Conservation (phyloP, 2,329 filamentous ascomycete genomes). For the Pseudogymnoascus sp. region DNA sequence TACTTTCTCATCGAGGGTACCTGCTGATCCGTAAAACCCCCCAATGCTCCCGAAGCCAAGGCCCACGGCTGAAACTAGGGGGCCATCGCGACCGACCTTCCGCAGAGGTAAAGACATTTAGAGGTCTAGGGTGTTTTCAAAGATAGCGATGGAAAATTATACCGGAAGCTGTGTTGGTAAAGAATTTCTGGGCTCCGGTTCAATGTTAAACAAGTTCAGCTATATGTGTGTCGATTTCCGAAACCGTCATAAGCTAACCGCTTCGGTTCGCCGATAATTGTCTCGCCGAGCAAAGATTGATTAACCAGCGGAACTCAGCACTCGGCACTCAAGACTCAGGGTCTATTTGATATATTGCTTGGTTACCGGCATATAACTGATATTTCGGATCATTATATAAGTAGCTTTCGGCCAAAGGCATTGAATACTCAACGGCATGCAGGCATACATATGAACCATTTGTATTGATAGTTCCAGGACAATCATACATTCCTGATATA, state of each 20-base stretch:
- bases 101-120: slow-evolving; percentile 14
- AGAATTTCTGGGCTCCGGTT: no score
- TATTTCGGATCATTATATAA: no score
- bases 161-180: not conserved
- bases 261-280: not conserved
- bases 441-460: not conserved
- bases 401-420: no score
- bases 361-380: no score
- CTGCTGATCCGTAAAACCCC: slow-evolving; percentile 23
- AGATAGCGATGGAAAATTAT: no score
- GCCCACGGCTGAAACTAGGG: slow-evolving; percentile 22
- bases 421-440: no score
- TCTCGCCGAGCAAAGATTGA: not conserved
- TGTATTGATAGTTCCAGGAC: not conserved
- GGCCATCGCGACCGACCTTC: slow-evolving; percentile 24
- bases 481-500: not conserved
- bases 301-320: not conserved
- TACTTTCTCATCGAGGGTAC: slow-evolving; percentile 6
- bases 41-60: slow-evolving; percentile 24
- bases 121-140: no score
- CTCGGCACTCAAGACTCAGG: no score
- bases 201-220: not conserved
- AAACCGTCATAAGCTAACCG: not conserved
- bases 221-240: not conserved
- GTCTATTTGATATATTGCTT: no score